These are phyloP conservation scores for Plectosphaerella sp. DNA, from an alignment of 2,329 filamentous ascomycete species.

Conservation along the genomic window DNA sequence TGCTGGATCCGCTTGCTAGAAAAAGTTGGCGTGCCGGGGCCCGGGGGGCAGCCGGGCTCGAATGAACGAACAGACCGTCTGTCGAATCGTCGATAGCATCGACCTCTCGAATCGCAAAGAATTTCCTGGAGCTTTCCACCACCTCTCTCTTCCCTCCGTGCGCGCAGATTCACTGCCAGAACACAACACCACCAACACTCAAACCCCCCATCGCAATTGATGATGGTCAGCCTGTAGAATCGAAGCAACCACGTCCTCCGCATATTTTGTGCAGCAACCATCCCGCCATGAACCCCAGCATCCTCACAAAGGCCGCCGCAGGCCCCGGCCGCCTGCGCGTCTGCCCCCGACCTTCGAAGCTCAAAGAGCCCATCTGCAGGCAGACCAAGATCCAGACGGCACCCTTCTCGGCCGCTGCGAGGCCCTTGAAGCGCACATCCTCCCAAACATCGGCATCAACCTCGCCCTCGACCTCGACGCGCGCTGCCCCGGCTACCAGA, in stretches of 20 bases:
- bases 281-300: conserved; percentile 41
- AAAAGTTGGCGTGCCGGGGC: conserved; percentile 10
- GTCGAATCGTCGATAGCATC: not conserved
- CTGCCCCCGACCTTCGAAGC: conserved; percentile 28
- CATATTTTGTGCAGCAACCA: no score
- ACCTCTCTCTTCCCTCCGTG: not conserved
- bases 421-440: conserved; percentile 10
- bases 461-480: conserved; percentile 4
- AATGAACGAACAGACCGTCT: not conserved
- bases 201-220: no score
- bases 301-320: conserved; percentile 38
- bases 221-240: no score
- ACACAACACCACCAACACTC: not conserved
- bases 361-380: conserved; percentile 35
- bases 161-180: not conserved
- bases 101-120: conserved; percentile 18
- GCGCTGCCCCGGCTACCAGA: conserved; percentile 3
- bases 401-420: conserved; percentile 4
- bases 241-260: no score
- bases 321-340: conserved; percentile 39
- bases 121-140: conserved; percentile 13
- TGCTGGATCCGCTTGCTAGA: conserved; percentile 1
- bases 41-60: no score
- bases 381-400: conserved; percentile 16
- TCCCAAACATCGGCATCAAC: conserved; percentile 21